Base-by-base conservation (phyloP, 768 basidiomycete genomes). In the Thelephora ganbajun region DNA sequence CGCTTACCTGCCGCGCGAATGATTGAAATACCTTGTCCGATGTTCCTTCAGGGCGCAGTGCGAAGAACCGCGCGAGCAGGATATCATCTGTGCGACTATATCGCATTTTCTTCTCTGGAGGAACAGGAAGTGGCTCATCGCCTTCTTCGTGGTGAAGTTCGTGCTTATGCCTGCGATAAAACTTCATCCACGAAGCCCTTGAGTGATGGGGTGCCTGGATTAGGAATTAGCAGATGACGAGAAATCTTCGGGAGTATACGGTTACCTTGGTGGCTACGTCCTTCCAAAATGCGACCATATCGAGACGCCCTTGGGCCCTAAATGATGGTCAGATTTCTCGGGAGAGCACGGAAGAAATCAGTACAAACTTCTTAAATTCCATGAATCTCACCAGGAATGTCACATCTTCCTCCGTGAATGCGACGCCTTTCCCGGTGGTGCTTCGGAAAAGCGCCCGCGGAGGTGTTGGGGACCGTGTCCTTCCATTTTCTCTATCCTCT, bases 171-270 rank as follows among this genome's bases (percentile, higher is more conserved):
- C 88, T 70, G 13, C 88, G 74, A 77, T 86, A 91, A 62, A 80
- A 91, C 63, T 91, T 91, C 85, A 91, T 88, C 88, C 88, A 91
- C 5, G 88, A 91, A 43, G 88, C 88, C 34, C 86, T 79, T 20
- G 88, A 90, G 58, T 91, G 88, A 62, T 91, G 88, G 0, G 88
- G 88, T 0, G 87, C 87, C 83, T 86, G 19, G 18, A 2, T 11
- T n/a, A n/a, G 2, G 36, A 33, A 16, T 39, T n/a, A 5, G n/a
- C 30, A 22, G 44, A 16, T 14, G 35, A 46, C 42, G 22, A 13
- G 13, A 36, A 9, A 46, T 42, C 30, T 46, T 33, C 43, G 36
- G 12, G 33, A 64, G 14, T 56, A 48, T 52, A 45, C 50, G 59
- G 51, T 54, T 41, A 73, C 85, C 74, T 78, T 83, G 12, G 62